These are phyloP conservation scores for Monosporozyma yasuniensis DNA, from an alignment of 805 yeast genomes.

Conservation along the genomic window DNA sequence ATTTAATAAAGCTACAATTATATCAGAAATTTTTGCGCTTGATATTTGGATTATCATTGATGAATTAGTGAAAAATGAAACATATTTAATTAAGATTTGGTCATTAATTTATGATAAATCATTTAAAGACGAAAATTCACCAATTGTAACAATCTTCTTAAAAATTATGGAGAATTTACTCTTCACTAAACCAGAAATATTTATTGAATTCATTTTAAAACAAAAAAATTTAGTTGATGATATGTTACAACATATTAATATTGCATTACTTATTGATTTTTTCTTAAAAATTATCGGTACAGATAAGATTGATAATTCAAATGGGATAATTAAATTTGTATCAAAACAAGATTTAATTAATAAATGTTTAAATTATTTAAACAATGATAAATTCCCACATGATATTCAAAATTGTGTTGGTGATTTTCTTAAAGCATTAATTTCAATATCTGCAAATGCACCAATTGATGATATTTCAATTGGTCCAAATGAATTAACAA, in stretches of 20 bases:
- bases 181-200: slow-evolving; percentile 52
- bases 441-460: slow-evolving; percentile 84
- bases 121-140: slow-evolving; percentile 52
- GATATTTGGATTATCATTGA: slow-evolving; percentile 90
- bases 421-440: slow-evolving; percentile 84
- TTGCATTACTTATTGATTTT: slow-evolving; percentile 86
- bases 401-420: slow-evolving; percentile 83
- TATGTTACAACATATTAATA: slow-evolving; percentile 64
- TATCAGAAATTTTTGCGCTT: slow-evolving; percentile 75
- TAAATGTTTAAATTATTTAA: slow-evolving; percentile 52
- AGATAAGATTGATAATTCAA: slow-evolving; percentile 77
- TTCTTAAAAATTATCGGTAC: slow-evolving; percentile 78
- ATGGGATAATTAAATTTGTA: slow-evolving; percentile 73
- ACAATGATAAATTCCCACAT: slow-evolving; percentile 44
- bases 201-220: slow-evolving; percentile 16
- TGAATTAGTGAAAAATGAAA: slow-evolving; percentile 64
- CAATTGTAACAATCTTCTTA: slow-evolving; percentile 70
- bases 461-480: slow-evolving; percentile 68
- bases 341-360: slow-evolving; percentile 66
- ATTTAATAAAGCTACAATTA: slow-evolving; percentile 19
- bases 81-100: slow-evolving; percentile 66
- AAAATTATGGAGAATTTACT: slow-evolving; percentile 79
- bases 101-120: slow-evolving; percentile 49
- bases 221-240: slow-evolving; percentile 35
- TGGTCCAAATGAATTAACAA: slow-evolving; percentile 85